Conservation (phyloP, 768 basidiomycete species). For the Tylopilus balloui region DNA sequence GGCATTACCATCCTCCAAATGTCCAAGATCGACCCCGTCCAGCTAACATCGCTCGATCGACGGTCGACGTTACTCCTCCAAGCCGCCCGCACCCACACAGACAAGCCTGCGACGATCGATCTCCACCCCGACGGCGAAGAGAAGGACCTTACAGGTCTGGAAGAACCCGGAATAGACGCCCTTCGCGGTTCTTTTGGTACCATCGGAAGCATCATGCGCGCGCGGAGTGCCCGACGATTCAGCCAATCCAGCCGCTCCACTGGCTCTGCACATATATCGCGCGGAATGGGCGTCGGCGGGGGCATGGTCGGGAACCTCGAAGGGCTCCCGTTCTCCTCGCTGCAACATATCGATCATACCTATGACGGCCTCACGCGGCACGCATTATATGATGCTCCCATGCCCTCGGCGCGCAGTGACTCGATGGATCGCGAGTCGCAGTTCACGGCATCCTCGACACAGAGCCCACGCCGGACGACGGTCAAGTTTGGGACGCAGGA, state of each 20-base stretch:
- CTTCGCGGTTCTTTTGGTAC: conserved; percentile 89
- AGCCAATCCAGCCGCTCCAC: conserved; percentile 43
- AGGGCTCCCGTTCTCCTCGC: conserved; percentile 18
- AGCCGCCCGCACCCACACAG: conserved; percentile 72
- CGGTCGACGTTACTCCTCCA: conserved; percentile 86
- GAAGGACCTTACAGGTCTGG: conserved; percentile 50
- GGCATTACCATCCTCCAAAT: conserved; percentile 96
- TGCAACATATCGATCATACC: conserved; percentile 30
- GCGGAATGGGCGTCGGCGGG: conserved; percentile 24
- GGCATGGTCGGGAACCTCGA: conserved; percentile 28
- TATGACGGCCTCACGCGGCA: conserved; percentile 64
- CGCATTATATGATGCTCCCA: conserved; percentile 85
- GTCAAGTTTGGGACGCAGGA: conserved; percentile 79
- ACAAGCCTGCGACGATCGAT: conserved; percentile 36
- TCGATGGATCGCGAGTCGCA: conserved; percentile 39
- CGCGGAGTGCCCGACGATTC: conserved; percentile 49
- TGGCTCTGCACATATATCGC: conserved; percentile 17
- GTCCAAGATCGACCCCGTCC: conserved; percentile 86
- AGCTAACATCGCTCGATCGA: conserved; percentile 78
- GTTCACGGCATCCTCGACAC: conserved; percentile 22
- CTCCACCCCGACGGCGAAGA: conserved; percentile 53
- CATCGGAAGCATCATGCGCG: conserved; percentile 85
- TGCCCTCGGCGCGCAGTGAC: conserved; percentile 42
- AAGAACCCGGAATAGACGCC: conserved; percentile 92
- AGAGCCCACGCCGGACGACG: conserved; percentile 42